Evolutionary conservation across 345 rosid genomes (phyloP), one percentile per base, ranked within the genome.

Genomic region (Hevea brasiliensis): DNA sequence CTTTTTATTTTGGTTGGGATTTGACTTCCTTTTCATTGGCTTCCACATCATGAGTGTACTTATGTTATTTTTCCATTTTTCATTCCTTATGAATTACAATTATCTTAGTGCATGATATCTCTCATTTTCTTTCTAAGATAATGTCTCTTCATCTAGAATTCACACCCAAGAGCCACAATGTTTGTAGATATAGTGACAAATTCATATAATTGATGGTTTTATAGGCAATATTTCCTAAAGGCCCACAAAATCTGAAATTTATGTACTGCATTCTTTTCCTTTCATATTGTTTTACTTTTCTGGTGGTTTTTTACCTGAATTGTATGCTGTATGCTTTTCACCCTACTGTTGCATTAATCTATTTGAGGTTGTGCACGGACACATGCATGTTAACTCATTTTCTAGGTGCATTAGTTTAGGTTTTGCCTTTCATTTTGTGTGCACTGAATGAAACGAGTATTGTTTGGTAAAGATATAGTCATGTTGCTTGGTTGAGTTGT

Each of bases 381-480:
- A 6, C 35, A 14, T 8, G 32, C 44, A 2, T 61, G 35, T 12
- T 68, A 21, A 35, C 29, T 14, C 0, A 18, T 50, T 27, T 18
- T 2, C 14, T 26, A n/a, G 32, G 42, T 12, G 15, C 14, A 6
- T 29, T 67, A 4, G 26, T 68, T 37, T 54, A n/a, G 35, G 35
- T 37, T 60, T 59, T 72, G 51, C 35, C 20, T 72, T 61, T 72
- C 21, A 11, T 56, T 47, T 26, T 71, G 44, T 47, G 8, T 24
- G n/a, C n/a, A 3, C 59, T 71, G 74, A 42, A 71, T 12, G 14
- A 18, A 58, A 26, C 42, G 7, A 7, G 13, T 67, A 27, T 50
- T 4, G 17, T 50, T 50, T 67, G 10, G 29, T 50, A 0, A 29
- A 32, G 40, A 20, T 27, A 3, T 26, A 13, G 37, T 20, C 61